Evolutionary conservation across 495 filamentous ascomycete species (phyloP), one percentile per base, ranked within the genome.

Genomic region (Articulospora tetracladia): DNA sequence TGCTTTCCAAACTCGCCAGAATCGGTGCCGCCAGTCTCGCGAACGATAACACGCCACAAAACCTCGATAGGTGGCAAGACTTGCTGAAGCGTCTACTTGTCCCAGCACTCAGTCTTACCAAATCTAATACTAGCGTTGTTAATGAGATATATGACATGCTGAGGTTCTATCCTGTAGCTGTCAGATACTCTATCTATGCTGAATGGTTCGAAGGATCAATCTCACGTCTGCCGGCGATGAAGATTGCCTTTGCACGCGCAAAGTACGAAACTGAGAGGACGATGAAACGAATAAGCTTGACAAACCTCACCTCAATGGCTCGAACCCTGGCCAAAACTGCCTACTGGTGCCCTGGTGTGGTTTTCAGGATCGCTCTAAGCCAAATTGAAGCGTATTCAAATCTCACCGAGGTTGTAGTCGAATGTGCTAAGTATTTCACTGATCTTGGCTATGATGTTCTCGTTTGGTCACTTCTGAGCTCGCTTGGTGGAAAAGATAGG

Each of bases 301-400:
- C 87, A 39, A 97, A 96, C 66, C 81, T 91, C n/a, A 83, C 84
- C 25, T 79, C 83, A 23, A 96, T 95, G 86, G 91, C 92, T 44
- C 84, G 90, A 63, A 82, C 83, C 19, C 77, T 99, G 41, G 92
- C 93, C 1, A 97, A 96, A 74, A 86, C 91, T 11, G 89, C 93
- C 8, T 88, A 88, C 60, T 84, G 90, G 7, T 92, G 87, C 15
- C 95, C 95, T 2, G 92, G 92, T n/a, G 79, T 94, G 47, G 91
- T 99, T 25, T 95, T 97, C 75, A 85, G 84, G 64, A 85, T 93
- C 44, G 89, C 92, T 12, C 81, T 98, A 56, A 82, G 79, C 30
- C 92, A 97, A 67, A 92, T 97, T 48, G 92, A 97, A 72, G 82
- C 86, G 0, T 97, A 98, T 70, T 88, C 88, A 67, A 97, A 97